A percentile compares a stretch with the other conserved stretches of the same genome.
Evolutionary conservation across 2,329 filamentous ascomycete species (phyloP).

Genomic region (Pyricularia sp.): DNA sequence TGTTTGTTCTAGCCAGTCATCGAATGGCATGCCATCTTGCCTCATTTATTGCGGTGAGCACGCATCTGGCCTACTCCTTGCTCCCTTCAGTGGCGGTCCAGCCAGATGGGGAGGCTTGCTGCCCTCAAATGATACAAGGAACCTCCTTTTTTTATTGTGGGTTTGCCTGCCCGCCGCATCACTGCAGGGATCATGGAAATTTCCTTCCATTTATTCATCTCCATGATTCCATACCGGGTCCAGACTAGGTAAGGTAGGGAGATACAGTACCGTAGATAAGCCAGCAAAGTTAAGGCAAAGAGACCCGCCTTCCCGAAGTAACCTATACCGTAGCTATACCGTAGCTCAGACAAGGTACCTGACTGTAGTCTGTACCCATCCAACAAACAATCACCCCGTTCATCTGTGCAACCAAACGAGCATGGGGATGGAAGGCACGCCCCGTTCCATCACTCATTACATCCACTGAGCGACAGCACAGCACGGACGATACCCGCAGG

Average conservation of each 20-base stretch:
- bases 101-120: background rate
- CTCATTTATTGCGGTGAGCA: conserved; percentile 1
- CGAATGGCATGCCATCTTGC: background rate
- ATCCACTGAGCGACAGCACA: background rate
- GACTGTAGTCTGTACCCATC: background rate
- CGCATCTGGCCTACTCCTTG: background rate
- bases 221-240: background rate
- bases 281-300: background rate
- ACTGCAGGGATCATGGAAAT: background rate
- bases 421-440: background rate
- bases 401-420: background rate
- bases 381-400: background rate
- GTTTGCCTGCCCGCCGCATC: background rate
- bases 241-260: background rate
- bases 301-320: background rate
- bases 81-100: background rate
- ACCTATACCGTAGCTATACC: background rate
- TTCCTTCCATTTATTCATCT: background rate
- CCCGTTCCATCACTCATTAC: background rate
- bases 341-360: background rate
- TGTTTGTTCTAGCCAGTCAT: background rate
- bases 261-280: background rate
- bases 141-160: background rate
- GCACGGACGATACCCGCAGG: background rate
- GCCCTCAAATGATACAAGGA: background rate